Evolutionary conservation across 805 yeast genomes (phyloP), one percentile per base, ranked within the genome.

Genomic region (Metschnikowia matae): DNA sequence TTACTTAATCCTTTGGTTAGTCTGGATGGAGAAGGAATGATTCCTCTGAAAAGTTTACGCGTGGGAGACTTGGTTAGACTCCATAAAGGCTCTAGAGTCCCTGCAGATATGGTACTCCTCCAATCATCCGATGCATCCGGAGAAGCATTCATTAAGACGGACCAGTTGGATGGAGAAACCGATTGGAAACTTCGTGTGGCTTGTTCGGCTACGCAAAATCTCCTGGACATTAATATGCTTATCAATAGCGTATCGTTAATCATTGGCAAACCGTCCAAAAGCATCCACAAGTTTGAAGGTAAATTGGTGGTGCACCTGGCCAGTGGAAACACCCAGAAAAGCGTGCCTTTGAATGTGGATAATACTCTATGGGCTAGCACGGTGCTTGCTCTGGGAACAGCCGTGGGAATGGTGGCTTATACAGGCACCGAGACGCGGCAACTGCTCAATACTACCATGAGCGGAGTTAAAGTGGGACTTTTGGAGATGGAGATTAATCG

Each of bases 321-420:
- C 39, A 23, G 31, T 4, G 45, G 21, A 2, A 20, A 32, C 11
- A 14, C 45, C 10, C 45, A 32, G 10, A 77, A 80, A 26, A 75
- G 83, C 1, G 71, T 78, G 20, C 87, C 94, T 3, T 71, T 94
- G 13, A 77, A 85, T 3, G 83, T 94, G 8, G 99, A 94, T 66
- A 91, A 92, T 62, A 89, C 99, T 0, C 68, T 95, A 64, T 94
- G 99, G 99, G 97, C 98, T 13, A 94, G 94, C 65, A 94, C 99
- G 0, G 97, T 95, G 1, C 74, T 95, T 14, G 98, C 99, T 0
- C 87, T 96, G 0, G 98, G 97, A 13, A 80, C 89, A 3, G 94
- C 95, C 6, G 74, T 91, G 44, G 99, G 96, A 1, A 83, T 92
- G 59, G 82, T 94, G 14, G 75, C 90, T 2, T 94, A 90, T 66